Evolutionary conservation across 805 yeast genomes (phyloP), one percentile per base, ranked within the genome.

Genomic region (Maudiozyma serrabonitensis): DNA sequence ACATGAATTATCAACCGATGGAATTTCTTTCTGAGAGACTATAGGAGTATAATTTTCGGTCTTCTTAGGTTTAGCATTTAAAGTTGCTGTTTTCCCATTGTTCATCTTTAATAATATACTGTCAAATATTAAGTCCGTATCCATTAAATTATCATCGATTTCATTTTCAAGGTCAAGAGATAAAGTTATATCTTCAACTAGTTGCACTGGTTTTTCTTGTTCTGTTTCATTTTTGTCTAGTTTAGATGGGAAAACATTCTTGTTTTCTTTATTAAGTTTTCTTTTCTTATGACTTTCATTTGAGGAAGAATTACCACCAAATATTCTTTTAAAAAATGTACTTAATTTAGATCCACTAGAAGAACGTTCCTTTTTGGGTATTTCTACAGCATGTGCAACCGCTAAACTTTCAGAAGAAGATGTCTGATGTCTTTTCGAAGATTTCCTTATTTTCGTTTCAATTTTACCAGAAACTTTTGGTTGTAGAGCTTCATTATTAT

Each of bases 51-150:
- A 12, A 13, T 19, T 32, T 34, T 43, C 46, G 11, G 21, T 12
- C 8, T 32, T 32, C 21, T 9, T 32, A 4, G 28, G 5, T 41
- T 26, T 42, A 11, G 8, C 15, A n/a, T 13, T 11, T 16, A 15
- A 15, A 9, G 13, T 42, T 4, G 8, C 11, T 15, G 21, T 5
- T 26, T 46, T 39, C 6, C 37, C 28, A 15, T 50, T 50, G 26
- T 60, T 54, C 9, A 57, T 53, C 46, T 60, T 58, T 12, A 59
- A 50, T n/a, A 64, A 51, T 7, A 64, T 44, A 47, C 55, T 56
- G 50, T 63, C 66, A 49, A 64, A 64, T 5, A 62, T 58, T 32
- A 57, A 45, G 50, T 62, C 66, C 19, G 62, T 56, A 44, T 64
- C 67, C 58, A 63, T 52, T 11, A 63, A 47, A 21, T 50, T 47